Percentiles rank a stretch among this genome's conserved stretches.
Evolutionary conservation across 345 rosid species (phyloP).

Genomic region (Lepidium africanum): DNA sequence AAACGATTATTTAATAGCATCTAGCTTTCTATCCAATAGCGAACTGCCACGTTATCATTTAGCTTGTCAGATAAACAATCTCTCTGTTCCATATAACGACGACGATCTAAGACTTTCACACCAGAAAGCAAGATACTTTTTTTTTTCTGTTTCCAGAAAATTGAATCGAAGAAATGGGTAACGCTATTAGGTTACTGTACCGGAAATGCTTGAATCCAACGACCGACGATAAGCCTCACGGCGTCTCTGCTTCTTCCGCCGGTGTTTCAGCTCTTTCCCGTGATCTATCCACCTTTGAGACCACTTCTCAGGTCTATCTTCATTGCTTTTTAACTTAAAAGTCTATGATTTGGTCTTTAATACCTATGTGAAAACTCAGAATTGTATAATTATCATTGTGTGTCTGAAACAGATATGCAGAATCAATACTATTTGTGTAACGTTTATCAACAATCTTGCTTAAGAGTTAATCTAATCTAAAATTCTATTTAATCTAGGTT

Average conservation of each 20-base stretch:
- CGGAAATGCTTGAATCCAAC: conserved; percentile 38
- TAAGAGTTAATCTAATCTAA: not conserved
- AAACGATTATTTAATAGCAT: not conserved
- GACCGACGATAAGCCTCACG: conserved; percentile 42
- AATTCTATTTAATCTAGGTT: conserved; percentile 32
- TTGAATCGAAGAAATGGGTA: conserved; percentile 38
- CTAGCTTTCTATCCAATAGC: not conserved
- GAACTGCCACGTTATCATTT: conserved; percentile 8
- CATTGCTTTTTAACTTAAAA: not conserved
- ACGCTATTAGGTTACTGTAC: conserved; percentile 42
- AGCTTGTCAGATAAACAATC: conserved; percentile 5
- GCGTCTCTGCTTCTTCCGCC: conserved; percentile 36
- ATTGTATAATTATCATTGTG: not conserved
- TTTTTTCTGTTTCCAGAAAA: not conserved
- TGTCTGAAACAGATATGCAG: not conserved
- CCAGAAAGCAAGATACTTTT: conserved; percentile 10
- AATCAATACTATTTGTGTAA: not conserved
- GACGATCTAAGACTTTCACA: conserved; percentile 21
- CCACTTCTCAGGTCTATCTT: conserved; percentile 58
- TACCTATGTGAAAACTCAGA: not conserved
- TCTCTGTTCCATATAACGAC: conserved; percentile 1
- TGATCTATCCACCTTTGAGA: conserved; percentile 66
- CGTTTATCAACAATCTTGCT: not conserved
- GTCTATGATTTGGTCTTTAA: not conserved
- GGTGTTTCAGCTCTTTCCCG: conserved; percentile 79